A percentile compares a stretch with the other conserved stretches of the same genome.
phyloP scores from a whole-genome alignment of 257 asterid species.

The Petrea volubilis region DNA sequence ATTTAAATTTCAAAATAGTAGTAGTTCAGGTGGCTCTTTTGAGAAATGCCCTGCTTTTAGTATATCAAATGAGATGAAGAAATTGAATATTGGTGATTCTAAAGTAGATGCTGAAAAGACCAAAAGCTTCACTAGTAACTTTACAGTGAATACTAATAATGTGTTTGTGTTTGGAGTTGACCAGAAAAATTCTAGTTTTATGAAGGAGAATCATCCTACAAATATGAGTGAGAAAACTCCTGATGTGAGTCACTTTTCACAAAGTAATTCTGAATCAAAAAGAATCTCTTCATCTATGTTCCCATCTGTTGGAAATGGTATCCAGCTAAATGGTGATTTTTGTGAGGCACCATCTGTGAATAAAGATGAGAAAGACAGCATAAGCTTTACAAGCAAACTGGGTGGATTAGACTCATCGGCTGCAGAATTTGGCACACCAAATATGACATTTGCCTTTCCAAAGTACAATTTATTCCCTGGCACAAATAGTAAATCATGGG shows the following conservation, averaged over 20 bases:
- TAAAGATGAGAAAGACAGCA: slow-evolving; percentile 42
- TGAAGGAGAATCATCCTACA: slow-evolving; percentile 38
- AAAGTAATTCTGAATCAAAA: slow-evolving; percentile 22
- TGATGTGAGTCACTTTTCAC: slow-evolving; percentile 24
- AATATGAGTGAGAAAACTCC: slow-evolving; percentile 28
- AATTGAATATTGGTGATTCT: slow-evolving; percentile 51
- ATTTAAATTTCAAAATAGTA: too few relatives aligned
- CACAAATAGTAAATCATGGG: background rate
- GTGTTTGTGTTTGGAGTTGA: slow-evolving; percentile 46
- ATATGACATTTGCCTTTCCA: slow-evolving; percentile 43
- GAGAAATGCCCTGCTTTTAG: slow-evolving; percentile 43
- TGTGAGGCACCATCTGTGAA: slow-evolving; percentile 32
- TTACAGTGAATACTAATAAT: slow-evolving; percentile 23
- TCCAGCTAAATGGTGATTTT: slow-evolving; percentile 27
- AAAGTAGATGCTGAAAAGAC: slow-evolving; percentile 36
- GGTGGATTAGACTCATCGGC: slow-evolving; percentile 34
- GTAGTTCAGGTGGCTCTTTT: too few relatives aligned
- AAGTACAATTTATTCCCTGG: slow-evolving; percentile 32
- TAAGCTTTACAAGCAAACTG: slow-evolving; percentile 33
- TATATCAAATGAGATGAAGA: slow-evolving; percentile 56
- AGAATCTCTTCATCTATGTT: slow-evolving; percentile 31
- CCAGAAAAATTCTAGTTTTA: slow-evolving; percentile 26
- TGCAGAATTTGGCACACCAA: slow-evolving; percentile 40
- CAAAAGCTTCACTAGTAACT: slow-evolving; percentile 22
- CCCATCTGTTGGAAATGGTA: slow-evolving; percentile 29